Evolutionary conservation across 106 monocot genomes (phyloP).

Genomic region (Posidonia australis): DNA sequence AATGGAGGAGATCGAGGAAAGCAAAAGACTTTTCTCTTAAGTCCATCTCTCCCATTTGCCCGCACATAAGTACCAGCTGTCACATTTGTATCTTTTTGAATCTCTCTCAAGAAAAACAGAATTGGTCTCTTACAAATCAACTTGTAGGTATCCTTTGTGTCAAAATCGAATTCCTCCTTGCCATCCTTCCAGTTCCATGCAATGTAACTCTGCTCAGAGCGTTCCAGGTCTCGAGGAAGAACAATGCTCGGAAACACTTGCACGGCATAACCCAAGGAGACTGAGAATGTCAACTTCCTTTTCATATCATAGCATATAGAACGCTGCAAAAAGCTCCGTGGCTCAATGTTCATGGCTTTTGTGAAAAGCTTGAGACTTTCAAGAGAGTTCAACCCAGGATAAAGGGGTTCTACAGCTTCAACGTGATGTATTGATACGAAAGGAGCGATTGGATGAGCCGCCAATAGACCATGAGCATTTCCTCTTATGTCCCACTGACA

Average conservation of each 20-base stretch:
- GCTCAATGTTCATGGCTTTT: slow-evolving; percentile 50
- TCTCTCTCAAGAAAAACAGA: slow-evolving; percentile 58
- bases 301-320: slow-evolving; percentile 57
- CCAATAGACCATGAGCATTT: slow-evolving; percentile 64
- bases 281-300: slow-evolving; percentile 44
- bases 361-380: slow-evolving; percentile 65
- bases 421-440: slow-evolving; percentile 84
- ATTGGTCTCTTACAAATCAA: slow-evolving; percentile 75
- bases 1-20: slow-evolving; percentile 63
- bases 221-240: slow-evolving; percentile 73
- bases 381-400: slow-evolving; percentile 60
- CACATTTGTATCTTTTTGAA: slow-evolving; percentile 44
- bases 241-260: slow-evolving; percentile 65
- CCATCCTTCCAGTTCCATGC: slow-evolving; percentile 53
- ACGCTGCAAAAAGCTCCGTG: slow-evolving; percentile 65
- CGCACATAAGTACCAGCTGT: slow-evolving; percentile 44
- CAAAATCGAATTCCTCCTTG: slow-evolving; percentile 76
- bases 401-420: slow-evolving; percentile 70
- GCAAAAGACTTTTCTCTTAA: slow-evolving; percentile 74
- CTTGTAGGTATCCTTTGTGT: slow-evolving; percentile 52
- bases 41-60: slow-evolving; percentile 28
- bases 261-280: slow-evolving; percentile 82
- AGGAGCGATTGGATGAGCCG: slow-evolving; percentile 75
- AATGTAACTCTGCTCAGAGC: slow-evolving; percentile 62
- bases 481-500: slow-evolving; percentile 86